Conservation (phyloP, 495 filamentous ascomycete species). For the Penicillium coffeae region DNA sequence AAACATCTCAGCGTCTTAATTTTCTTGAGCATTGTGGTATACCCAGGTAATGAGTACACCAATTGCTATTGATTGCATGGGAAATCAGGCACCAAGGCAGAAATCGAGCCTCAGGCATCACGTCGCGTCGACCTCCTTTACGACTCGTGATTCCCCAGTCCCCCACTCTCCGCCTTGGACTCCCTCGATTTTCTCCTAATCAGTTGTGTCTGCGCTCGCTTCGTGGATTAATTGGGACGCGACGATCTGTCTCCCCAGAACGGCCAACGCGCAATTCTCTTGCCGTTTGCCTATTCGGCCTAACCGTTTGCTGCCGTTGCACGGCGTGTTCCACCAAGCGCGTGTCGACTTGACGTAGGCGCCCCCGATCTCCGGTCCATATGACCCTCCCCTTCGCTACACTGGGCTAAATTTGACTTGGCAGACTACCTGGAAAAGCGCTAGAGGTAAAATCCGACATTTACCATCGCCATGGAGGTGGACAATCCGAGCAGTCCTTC, state of each 20-base stretch:
- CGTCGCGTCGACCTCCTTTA: conserved; percentile 12
- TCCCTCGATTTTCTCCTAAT: not conserved
- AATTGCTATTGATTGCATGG: not conserved
- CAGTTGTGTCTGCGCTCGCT: not conserved
- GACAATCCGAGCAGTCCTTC: conserved; percentile 30
- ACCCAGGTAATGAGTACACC: too few relatives aligned
- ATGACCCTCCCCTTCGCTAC: not conserved
- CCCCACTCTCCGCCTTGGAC: conserved; percentile 4
- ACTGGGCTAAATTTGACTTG: not conserved
- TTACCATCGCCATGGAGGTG: conserved; percentile 27
- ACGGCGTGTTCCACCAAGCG: conserved; percentile 28
- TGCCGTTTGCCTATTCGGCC: conserved; percentile 1
- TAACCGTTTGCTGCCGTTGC: conserved; percentile 16
- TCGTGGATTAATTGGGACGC: not conserved
- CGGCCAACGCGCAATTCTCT: not conserved
- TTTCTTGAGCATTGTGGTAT: too few relatives aligned
- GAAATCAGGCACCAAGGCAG: not conserved
- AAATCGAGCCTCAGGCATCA: not conserved
- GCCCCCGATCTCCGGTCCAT: not conserved
- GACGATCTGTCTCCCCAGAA: not conserved
- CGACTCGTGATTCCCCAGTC: conserved; percentile 6
- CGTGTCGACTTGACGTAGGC: conserved; percentile 17
- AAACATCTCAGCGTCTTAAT: too few relatives aligned
- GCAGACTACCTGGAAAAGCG: not conserved
- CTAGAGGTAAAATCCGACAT: not conserved